Conservation (phyloP, 75 land plant species). For the Pseudotsuga menziesii region DNA sequence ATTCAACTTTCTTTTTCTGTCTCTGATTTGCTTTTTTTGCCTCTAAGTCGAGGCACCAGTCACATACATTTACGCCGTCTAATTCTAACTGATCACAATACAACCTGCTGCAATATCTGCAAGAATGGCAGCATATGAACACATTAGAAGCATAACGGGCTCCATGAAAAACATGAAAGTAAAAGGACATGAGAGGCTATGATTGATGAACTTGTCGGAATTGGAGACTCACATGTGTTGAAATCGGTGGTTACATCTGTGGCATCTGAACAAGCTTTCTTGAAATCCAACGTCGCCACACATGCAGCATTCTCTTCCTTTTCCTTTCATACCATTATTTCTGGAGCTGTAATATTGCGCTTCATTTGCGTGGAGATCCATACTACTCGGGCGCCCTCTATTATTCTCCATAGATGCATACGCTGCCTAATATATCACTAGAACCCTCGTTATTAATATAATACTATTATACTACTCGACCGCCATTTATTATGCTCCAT, state of each 20-base stretch:
- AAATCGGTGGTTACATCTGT: conserved; percentile 10
- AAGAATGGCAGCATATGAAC: neutral
- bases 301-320: conserved; percentile 9
- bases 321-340: neutral
- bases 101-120: conserved; percentile 14
- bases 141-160: too few relatives aligned
- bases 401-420: too few relatives aligned
- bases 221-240: conserved; percentile 10
- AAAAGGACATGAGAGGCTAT: too few relatives aligned
- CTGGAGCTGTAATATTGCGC: neutral
- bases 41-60: conserved; percentile 7
- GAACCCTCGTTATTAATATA: too few relatives aligned
- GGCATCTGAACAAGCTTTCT: conserved; percentile 12
- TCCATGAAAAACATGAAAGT: too few relatives aligned
- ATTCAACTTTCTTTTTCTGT: neutral
- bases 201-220: too few relatives aligned
- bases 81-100: neutral
- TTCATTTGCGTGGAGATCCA: too few relatives aligned
- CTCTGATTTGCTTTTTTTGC: neutral
- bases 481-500: too few relatives aligned
- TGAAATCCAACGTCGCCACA: conserved; percentile 19
- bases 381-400: too few relatives aligned
- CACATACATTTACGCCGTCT: conserved; percentile 2
- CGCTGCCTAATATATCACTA: too few relatives aligned
- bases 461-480: too few relatives aligned